phyloP scores from a whole-genome alignment of 495 filamentous ascomycete species.

The Hypoxylon fragiforme region DNA sequence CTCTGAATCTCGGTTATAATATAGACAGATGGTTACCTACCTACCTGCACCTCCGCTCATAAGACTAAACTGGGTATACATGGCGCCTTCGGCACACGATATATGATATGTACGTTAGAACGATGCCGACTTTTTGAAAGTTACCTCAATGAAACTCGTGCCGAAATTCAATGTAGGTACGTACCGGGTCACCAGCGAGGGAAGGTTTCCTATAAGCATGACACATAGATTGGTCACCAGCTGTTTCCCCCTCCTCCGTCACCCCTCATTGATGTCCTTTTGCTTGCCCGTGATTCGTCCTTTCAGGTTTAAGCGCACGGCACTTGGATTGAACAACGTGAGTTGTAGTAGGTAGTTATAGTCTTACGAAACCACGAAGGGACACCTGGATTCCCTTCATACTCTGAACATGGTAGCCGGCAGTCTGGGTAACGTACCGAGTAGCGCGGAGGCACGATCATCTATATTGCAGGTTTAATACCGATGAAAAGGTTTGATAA shows the following conservation, averaged over 20 bases:
- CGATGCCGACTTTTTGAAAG: too few relatives aligned
- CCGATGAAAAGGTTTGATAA: constrained; percentile 16
- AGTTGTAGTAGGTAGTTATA: too few relatives aligned
- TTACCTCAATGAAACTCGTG: too few relatives aligned
- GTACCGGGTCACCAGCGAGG: constrained; percentile 7
- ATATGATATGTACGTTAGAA: neutral
- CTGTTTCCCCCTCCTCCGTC: too few relatives aligned
- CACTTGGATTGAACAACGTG: too few relatives aligned
- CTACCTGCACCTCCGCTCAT: too few relatives aligned
- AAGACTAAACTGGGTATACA: too few relatives aligned
- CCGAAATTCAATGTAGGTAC: neutral
- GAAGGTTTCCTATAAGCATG: neutral
- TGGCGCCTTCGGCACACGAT: constrained; percentile 2
- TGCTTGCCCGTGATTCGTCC: too few relatives aligned
- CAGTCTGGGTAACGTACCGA: constrained; percentile 7
- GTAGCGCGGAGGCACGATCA: constrained; percentile 4
- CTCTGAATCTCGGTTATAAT: constrained; percentile 26
- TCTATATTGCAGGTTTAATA: constrained; percentile 19
- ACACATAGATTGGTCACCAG: constrained; percentile 3
- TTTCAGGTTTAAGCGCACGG: too few relatives aligned
- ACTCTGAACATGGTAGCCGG: constrained; percentile 1
- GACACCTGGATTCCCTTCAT: too few relatives aligned
- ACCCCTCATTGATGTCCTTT: neutral
- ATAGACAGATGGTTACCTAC: too few relatives aligned
- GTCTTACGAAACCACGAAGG: too few relatives aligned